Evolutionary conservation across 169 alveolate species (phyloP), one percentile per base, ranked within the genome.

Genomic region (Amoebophrya sp.): DNA sequence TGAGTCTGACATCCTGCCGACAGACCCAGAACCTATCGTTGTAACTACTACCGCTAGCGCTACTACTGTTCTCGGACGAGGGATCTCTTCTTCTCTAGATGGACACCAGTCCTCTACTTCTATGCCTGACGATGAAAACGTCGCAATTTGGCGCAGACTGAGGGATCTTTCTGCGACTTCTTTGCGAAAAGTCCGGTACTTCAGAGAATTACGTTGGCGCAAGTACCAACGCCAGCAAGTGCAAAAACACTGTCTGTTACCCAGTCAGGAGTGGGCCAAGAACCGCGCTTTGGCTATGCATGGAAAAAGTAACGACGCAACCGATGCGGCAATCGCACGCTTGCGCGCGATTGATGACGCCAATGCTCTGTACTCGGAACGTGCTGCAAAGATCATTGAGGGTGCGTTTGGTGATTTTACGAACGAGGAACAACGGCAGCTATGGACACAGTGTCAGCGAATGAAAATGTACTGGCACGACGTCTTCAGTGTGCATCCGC

Each of bases 381-480:
- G 83, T 0, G 83, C 83, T 0, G 2, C 10, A 36, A 18, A 65
- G 39, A 65, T 65, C 33, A 65, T 65, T 36, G 83, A 65, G 83
- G 12, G 36, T 36, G 83, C 83, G 26, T 65, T 65, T 26, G 83
- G 83, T 10, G 83, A 65, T 65, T 65, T 65, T 18, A 65, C 83
- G 83, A 65, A 65, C 83, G 83, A 65, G 83, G 83, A 65, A 26
- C 83, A 65, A 36, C 2, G 26, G 83, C 83, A 65, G 83, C 83
- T 65, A 36, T 65, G 83, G 83, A 65, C 83, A 36, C 83, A 65
- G 83, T 65, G 83, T 36, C 83, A 65, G 83, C 83, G 83, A 10
- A 65, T 65, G 83, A 1, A 18, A 18, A 1, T 65, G 33, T 65
- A 6, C 26, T 65, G 83, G 83, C 3, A 26, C 83, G 83, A 65